These are phyloP conservation scores for Vigna reflexopilosa DNA, from an alignment of 306 rosid genomes.

Conservation along the genomic window DNA sequence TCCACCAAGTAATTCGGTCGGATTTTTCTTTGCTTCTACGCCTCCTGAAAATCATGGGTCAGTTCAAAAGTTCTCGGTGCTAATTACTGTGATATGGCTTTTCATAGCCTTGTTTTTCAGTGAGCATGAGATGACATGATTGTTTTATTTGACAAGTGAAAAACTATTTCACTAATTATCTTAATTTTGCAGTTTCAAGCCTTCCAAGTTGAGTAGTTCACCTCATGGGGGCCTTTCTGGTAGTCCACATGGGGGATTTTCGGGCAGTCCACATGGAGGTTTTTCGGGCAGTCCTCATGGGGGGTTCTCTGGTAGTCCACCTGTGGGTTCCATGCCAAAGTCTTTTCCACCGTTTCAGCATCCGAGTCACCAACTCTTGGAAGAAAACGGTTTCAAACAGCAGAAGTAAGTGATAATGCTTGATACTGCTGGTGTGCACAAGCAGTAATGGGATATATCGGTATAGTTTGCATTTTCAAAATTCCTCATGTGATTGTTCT, in stretches of 20 bases:
- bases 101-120: background rate
- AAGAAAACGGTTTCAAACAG: conserved; percentile 95
- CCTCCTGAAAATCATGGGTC: conserved; percentile 94
- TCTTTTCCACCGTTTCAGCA: conserved; percentile 97
- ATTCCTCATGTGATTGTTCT: conserved; percentile 46
- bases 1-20: conserved; percentile 94
- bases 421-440: conserved; percentile 23
- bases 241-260: conserved; percentile 76
- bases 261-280: conserved; percentile 82
- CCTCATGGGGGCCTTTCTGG: conserved; percentile 77
- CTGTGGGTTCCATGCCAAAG: conserved; percentile 97
- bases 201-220: conserved; percentile 83
- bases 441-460: background rate
- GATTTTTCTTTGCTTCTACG: conserved; percentile 93
- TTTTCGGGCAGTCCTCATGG: conserved; percentile 85
- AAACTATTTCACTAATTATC: conserved; percentile 46
- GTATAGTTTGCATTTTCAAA: conserved; percentile 21
- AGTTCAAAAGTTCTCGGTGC: conserved; percentile 54
- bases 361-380: conserved; percentile 97
- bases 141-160: background rate
- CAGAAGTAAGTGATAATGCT: conserved; percentile 75
- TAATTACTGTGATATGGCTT: conserved; percentile 36
- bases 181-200: conserved; percentile 65
- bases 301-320: conserved; percentile 77
- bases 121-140: conserved; percentile 25